A percentile compares a stretch with the other conserved stretches of the same genome.
Conservation (phyloP, 2,329 filamentous ascomycete species). For the Pseudogymnoascus sp. region DNA sequence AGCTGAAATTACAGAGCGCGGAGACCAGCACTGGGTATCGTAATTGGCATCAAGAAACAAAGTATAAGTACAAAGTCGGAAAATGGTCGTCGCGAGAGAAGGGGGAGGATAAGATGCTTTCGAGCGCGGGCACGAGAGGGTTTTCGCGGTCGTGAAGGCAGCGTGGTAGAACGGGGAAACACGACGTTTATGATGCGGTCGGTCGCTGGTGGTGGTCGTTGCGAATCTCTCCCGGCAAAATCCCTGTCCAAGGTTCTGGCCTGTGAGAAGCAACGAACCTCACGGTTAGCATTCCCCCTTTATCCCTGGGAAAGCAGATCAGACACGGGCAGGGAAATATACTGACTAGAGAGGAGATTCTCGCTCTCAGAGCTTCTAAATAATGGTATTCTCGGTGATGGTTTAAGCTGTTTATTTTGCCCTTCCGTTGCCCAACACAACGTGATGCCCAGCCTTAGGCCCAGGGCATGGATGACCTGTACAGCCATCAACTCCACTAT, state of each 20-base stretch:
- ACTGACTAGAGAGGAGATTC: constrained; percentile 1
- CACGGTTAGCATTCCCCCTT: constrained; percentile 1
- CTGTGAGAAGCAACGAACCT: not conserved
- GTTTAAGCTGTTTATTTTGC: constrained; percentile 1
- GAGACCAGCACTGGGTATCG: constrained; percentile 24
- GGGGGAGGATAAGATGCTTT: not conserved
- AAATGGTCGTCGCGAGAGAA: constrained; percentile 2
- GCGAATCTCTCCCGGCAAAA: constrained; percentile 10
- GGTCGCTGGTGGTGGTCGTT: not conserved
- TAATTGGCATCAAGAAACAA: constrained; percentile 24
- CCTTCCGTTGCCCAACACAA: constrained; percentile 6
- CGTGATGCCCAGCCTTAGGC: constrained; percentile 6
- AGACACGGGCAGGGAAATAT: not conserved
- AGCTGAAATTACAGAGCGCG: constrained; percentile 12
- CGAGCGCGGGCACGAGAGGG: constrained; percentile 5
- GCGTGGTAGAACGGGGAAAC: constrained; percentile 9
- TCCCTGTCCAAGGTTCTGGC: constrained; percentile 7
- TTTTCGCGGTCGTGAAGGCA: constrained; percentile 2
- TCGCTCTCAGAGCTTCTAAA: not conserved
- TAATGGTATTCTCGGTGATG: constrained; percentile 10
- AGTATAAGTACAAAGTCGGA: constrained; percentile 20
- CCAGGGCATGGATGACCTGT: constrained; percentile 7
- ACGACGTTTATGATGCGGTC: constrained; percentile 7
- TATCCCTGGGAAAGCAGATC: not conserved
- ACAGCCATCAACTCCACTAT: constrained; percentile 5